Percentiles rank a stretch among this genome's conserved stretches.
Evolutionary conservation across 495 filamentous ascomycete genomes (phyloP).

Genomic region (Penicillium lividum): DNA sequence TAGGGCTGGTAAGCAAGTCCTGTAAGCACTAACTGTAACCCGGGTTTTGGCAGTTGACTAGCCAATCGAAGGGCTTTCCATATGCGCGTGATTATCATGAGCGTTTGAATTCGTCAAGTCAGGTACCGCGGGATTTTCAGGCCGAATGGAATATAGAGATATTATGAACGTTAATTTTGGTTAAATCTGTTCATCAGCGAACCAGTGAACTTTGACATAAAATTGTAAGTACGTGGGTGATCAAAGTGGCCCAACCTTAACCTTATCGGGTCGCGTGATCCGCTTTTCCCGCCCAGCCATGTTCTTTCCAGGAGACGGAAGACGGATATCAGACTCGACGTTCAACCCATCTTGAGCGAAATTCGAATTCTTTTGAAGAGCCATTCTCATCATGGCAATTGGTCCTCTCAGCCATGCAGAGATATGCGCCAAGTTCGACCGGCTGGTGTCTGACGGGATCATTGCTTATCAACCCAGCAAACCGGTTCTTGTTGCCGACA

Average conservation of each 20-base stretch:
- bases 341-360: neutral
- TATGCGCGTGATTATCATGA: neutral
- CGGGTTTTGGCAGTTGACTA: neutral
- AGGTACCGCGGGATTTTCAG: no score
- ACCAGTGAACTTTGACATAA: neutral
- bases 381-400: conserved; percentile 12
- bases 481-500: conserved; percentile 9
- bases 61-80: neutral
- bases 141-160: neutral
- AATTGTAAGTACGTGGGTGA: no score
- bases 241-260: neutral
- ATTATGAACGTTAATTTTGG: no score
- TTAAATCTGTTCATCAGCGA: no score
- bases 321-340: neutral
- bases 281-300: neutral
- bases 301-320: no score
- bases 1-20: neutral
- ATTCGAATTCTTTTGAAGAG: neutral
- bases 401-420: conserved; percentile 16
- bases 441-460: conserved; percentile 15
- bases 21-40: neutral
- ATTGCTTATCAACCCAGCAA: conserved; percentile 16
- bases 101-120: neutral
- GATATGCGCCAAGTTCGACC: conserved; percentile 21
- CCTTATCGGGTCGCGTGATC: neutral